Percentiles rank a stretch among this genome's conserved stretches.
Evolutionary conservation across 225 moss, liverwort and hornwort species (phyloP).

Genomic region (Takakia lepidozioides): DNA sequence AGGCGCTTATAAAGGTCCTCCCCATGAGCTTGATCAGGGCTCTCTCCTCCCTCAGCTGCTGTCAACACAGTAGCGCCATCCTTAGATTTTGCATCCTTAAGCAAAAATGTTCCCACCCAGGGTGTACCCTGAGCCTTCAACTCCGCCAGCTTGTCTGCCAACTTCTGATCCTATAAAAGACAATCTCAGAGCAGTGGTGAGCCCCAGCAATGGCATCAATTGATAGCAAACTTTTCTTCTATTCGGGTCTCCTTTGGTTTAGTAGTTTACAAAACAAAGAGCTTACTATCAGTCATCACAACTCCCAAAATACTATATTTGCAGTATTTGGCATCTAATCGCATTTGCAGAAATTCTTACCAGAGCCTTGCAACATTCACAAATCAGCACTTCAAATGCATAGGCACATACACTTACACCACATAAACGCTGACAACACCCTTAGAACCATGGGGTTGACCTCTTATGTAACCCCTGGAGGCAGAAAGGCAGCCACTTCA

Average conservation of each 20-base stretch:
- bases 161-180: conserved; percentile 70
- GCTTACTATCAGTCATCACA: not conserved
- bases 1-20: conserved; percentile 92
- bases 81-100: conserved; percentile 70
- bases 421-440: no score
- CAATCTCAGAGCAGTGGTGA: not conserved
- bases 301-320: no score
- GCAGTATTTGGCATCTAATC: not conserved
- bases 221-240: not conserved
- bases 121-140: conserved; percentile 88
- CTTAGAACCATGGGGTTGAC: not conserved
- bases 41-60: conserved; percentile 64
- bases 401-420: no score
- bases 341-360: not conserved
- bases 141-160: conserved; percentile 87
- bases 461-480: not conserved
- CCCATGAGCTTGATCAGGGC: conserved; percentile 64
- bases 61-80: conserved; percentile 60
- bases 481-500: not conserved
- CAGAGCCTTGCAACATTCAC: not conserved
- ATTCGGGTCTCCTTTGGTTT: not conserved
- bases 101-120: conserved; percentile 90
- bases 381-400: no score
- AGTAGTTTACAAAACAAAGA: not conserved
- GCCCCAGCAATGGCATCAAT: not conserved